Evolutionary conservation across 2,329 filamentous ascomycete species (phyloP), one percentile per base, ranked within the genome.

Genomic region (Byssochlamys sp.): DNA sequence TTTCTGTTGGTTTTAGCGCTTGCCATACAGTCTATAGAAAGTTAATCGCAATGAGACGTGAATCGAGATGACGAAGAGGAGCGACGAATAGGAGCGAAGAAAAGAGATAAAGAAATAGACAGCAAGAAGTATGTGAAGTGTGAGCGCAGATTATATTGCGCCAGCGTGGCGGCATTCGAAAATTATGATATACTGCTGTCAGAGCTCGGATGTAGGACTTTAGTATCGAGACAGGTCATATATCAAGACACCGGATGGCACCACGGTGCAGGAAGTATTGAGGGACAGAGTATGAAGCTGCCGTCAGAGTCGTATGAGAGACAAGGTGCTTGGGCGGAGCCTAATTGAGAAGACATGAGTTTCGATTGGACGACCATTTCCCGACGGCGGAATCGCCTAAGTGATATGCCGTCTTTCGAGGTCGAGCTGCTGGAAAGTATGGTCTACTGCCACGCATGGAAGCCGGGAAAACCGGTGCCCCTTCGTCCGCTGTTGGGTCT

Each of bases 401-500:
- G 14, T n/a, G 49, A 48, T n/a, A 19, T 27, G 11, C n/a, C 14
- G 6, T 19, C 24, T 35, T 24, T 55, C 45, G 19, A 19, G 25
- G 4, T 26, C 27, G n/a, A 31, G 12, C 25, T 28, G 14, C 9
- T 3, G 24, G 48, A 12, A 49, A 31, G 11, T 11, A 50, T n/a
- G 14, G 24, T 55, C 65, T 60, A 73, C 29, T 67, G 65, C 71
- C 71, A 73, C 33, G 60, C 54, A 55, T 71, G 67, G 57, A 71
- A 73, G 52, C 66, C 64, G 25, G 70, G 64, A 31, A 69, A 65
- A 12, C 69, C 71, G 52, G 63, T 61, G 57, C 67, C 68, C 50
- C 72, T 69, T 59, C 70, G 65, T 31, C 68, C 69, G 60, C 69
- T 73, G 6, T 71, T 71, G 52, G 71, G 69, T 51, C 72, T 62